Base-by-base conservation (phyloP, 768 basidiomycete species). In the Leccinum ochraceum region DNA sequence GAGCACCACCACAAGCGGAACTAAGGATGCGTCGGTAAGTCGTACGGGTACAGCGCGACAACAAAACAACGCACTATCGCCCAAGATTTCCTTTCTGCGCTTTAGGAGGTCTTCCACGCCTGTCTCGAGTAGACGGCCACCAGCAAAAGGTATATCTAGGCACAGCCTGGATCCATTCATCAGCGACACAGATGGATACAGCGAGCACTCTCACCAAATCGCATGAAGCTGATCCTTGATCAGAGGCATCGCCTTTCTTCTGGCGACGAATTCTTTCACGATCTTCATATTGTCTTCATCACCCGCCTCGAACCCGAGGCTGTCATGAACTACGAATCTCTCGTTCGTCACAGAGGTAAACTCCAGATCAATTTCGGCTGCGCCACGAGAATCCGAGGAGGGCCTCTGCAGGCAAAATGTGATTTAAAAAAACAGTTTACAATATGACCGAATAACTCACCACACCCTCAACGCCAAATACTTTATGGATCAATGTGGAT, bases 121-220 rank as follows among this genome's bases (percentile, higher is more conserved):
- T 16, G 39, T 52, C 26, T 66, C 65, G 8, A 67, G 65, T 22
- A 67, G 48, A 54, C 60, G 61, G 26, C 61, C 65, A 9, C 65
- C 65, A 4, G 57, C 48, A 7, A 52, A 57, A 7, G 65, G 65
- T 52, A 54, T 55, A 26, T 66, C 65, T 4, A 66, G 54, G 20
- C 65, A 66, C 32, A 66, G 65, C 65, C 65, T 66, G 42, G 6
- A 49, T 16, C 1, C 14, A 26, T 50, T 30, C 11, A 3, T 66
- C 20, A 62, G 39, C 14, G 1, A 30, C 2, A 22, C 20, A 6
- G 10, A 36, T n/a, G 2, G 13, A 49, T 3, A 9, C 2, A 30
- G 3, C 6, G n/a, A 16, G 26, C 4, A 2, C n/a, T 30, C 50
- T 37, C 28, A 63, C 65, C 65, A 66, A 42, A 66, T 22, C 1